These are phyloP conservation scores for Nakazawaea ernobii DNA, from an alignment of 805 yeast species.

Conservation along the genomic window DNA sequence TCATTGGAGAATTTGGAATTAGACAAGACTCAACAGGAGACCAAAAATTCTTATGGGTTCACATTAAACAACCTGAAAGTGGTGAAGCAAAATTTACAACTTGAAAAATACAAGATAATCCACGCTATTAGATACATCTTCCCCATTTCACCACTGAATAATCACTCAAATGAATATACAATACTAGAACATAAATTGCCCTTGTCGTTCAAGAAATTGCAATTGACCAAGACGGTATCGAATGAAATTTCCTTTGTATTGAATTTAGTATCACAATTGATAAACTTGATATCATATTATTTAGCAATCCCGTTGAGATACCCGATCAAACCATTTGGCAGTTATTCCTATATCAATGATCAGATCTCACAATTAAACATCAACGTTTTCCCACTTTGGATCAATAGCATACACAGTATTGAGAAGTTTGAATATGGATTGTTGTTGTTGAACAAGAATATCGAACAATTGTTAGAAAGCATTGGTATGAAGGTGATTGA, in stretches of 20 bases:
- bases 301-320: constrained; percentile 41
- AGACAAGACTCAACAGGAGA: neutral
- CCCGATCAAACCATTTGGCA: constrained; percentile 42
- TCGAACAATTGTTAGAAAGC: constrained; percentile 36
- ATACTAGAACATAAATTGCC: constrained; percentile 9
- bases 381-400: constrained; percentile 42
- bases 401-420: constrained; percentile 18
- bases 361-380: constrained; percentile 37
- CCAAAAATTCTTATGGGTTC: neutral
- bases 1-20: neutral
- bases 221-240: constrained; percentile 25
- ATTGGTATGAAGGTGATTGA: constrained; percentile 24
- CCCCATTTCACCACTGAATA: constrained; percentile 10
- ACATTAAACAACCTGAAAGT: constrained; percentile 6
- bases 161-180: constrained; percentile 9
- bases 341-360: constrained; percentile 42
- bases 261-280: constrained; percentile 40
- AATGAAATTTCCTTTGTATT: constrained; percentile 41
- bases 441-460: constrained; percentile 36
- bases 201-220: constrained; percentile 6
- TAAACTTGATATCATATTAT: constrained; percentile 33
- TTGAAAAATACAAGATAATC: constrained; percentile 2
- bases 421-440: constrained; percentile 47
- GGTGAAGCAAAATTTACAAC: constrained; percentile 1
- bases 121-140: constrained; percentile 5